A percentile compares a stretch with the other conserved stretches of the same genome.
These are phyloP conservation scores for Termitomyces sp. DNA, from an alignment of 768 basidiomycete species.

Conservation along the genomic window DNA sequence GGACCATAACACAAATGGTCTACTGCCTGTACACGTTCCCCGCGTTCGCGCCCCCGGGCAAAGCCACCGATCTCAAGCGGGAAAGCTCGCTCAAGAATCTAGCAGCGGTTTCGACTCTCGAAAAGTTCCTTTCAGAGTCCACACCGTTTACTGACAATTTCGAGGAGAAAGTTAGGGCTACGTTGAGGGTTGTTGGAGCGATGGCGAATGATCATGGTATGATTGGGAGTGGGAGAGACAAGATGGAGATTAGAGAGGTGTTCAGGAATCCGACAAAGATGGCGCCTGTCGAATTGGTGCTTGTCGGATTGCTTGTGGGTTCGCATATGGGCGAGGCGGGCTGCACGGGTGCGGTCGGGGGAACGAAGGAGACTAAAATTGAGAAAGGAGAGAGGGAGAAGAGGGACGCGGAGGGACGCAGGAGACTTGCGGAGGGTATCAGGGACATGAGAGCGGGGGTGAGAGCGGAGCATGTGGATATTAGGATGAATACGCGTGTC, in stretches of 20 bases:
- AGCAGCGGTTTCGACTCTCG: constrained; percentile 15
- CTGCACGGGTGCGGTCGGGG: not conserved
- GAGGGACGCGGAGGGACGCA: constrained; percentile 2
- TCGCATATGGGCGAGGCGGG: constrained; percentile 31
- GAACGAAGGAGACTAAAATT: not conserved
- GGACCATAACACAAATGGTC: constrained; percentile 50
- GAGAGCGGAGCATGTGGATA: constrained; percentile 52
- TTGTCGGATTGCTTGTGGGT: constrained; percentile 48
- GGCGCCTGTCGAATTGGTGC: constrained; percentile 65
- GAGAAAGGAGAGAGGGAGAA: not conserved
- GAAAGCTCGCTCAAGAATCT: constrained; percentile 44
- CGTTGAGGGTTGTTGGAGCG: constrained; percentile 6
- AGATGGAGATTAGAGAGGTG: constrained; percentile 25
- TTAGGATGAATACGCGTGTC: constrained; percentile 58
- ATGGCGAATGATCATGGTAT: not conserved
- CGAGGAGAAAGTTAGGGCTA: not conserved
- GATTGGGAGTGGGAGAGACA: constrained; percentile 10
- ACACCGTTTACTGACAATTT: not conserved
- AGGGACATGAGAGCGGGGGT: constrained; percentile 46
- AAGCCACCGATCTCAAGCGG: constrained; percentile 21
- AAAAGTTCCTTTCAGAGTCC: constrained; percentile 14
- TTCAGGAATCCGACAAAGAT: constrained; percentile 43
- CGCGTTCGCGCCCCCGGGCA: constrained; percentile 13
- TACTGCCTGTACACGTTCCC: constrained; percentile 41
- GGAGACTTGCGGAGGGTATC: constrained; percentile 5